These are phyloP conservation scores for Boletus edulis DNA, from an alignment of 768 basidiomycete species.

Conservation along the genomic window DNA sequence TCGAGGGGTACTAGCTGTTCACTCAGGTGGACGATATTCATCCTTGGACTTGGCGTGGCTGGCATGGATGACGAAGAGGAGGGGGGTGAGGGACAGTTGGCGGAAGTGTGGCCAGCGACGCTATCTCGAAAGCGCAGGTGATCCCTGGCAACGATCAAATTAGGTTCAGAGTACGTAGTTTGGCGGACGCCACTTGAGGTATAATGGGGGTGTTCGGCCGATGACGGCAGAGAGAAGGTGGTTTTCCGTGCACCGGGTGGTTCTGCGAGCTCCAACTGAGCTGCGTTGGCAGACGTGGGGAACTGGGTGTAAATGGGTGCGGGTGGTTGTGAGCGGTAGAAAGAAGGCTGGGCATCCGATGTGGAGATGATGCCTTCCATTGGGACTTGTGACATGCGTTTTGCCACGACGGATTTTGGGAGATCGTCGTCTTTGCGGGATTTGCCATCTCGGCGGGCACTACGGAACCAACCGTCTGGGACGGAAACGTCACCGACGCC, in stretches of 20 bases:
- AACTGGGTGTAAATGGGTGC: slow-evolving; percentile 30
- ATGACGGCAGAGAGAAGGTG: slow-evolving; percentile 32
- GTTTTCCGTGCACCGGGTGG: slow-evolving; percentile 21
- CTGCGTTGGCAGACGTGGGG: slow-evolving; percentile 29
- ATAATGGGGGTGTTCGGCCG: slow-evolving; percentile 24
- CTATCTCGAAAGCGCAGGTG: slow-evolving; percentile 23
- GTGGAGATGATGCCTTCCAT: slow-evolving; percentile 29
- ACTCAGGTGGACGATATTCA: slow-evolving; percentile 19
- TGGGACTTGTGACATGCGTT: slow-evolving; percentile 33
- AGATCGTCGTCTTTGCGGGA: slow-evolving; percentile 38
- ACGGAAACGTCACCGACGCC: slow-evolving; percentile 64
- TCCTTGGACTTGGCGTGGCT: slow-evolving; percentile 34
- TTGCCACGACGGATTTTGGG: slow-evolving; percentile 48
- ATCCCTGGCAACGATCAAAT: slow-evolving; percentile 18
- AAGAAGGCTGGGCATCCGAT: slow-evolving; percentile 19
- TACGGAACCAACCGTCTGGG: slow-evolving; percentile 77
- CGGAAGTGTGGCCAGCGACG: slow-evolving; percentile 20
- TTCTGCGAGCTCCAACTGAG: slow-evolving; percentile 28
- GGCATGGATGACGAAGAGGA: slow-evolving; percentile 40
- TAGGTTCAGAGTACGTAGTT: slow-evolving; percentile 34
- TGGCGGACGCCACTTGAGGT: slow-evolving; percentile 22
- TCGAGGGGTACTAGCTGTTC: slow-evolving; percentile 59
- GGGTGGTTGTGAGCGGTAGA: slow-evolving; percentile 21
- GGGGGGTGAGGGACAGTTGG: slow-evolving; percentile 30
- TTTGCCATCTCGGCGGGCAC: slow-evolving; percentile 67